Evolutionary conservation across 768 basidiomycete genomes (phyloP), one percentile per base, ranked within the genome.

Genomic region (Kwoniella dejecticola): DNA sequence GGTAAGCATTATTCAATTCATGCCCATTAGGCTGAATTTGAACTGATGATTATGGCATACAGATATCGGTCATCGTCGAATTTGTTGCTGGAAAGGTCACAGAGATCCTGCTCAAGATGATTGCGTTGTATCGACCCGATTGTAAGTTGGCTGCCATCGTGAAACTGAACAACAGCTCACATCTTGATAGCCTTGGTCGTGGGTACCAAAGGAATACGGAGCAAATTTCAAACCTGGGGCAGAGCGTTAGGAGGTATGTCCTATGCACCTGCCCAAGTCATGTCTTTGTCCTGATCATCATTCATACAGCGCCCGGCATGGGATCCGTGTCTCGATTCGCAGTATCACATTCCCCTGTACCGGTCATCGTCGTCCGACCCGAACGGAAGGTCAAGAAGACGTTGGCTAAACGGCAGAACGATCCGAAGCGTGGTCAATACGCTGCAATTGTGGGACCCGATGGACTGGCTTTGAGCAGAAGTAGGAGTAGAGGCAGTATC

Each of bases 11-110:
- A 2, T 23, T 33, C 44, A n/a, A n/a, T n/a, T n/a, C n/a, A n/a
- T n/a, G n/a, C n/a, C n/a, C n/a, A n/a, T n/a, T n/a, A n/a, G n/a
- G n/a, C n/a, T n/a, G n/a, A n/a, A n/a, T n/a, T n/a, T n/a, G n/a
- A n/a, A n/a, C n/a, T n/a, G n/a, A n/a, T n/a, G n/a, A n/a, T n/a
- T n/a, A n/a, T n/a, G 7, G 15, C 33, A 23, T 27, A 23, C 58
- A 90, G 87, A 83, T 98, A 26, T 92, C 89, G 0, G 84, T 99
- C 52, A 88, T 96, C 52, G 86, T 98, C 41, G 95, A 98, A 81
- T 93, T 89, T 75, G 89, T 97, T 49, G 90, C 93, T 0, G 96
- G 95, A 30, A 88, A 87, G 57, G 85, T 95, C 4, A 90, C 91
- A 0, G 86, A 89, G 52, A 90, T 90, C 10, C 87, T 98, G 55